Evolutionary conservation across 345 rosid species (phyloP).

Genomic region (Raphanus sativus): DNA sequence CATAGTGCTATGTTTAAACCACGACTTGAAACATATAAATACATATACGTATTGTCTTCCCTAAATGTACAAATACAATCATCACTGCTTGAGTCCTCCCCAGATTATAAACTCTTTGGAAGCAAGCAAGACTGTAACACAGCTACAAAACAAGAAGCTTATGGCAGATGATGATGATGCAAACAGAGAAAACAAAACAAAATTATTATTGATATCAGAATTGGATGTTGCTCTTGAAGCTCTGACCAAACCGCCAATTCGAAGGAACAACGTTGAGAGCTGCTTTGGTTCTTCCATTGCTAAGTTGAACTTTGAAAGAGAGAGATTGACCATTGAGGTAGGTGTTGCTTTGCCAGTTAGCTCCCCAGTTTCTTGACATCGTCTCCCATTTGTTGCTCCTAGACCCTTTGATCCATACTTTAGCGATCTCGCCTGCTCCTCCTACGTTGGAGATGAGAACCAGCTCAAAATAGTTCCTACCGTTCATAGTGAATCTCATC

Average conservation of each 20-base stretch:
- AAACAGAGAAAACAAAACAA: not conserved
- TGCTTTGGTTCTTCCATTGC: conserved; percentile 46
- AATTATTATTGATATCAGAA: conserved; percentile 35
- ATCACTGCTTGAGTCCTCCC: conserved; percentile 26
- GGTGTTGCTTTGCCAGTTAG: conserved; percentile 60
- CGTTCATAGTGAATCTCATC: conserved; percentile 68
- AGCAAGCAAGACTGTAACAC: not conserved
- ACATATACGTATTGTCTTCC: not conserved
- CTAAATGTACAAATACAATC: conserved; percentile 33
- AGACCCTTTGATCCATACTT: conserved; percentile 66
- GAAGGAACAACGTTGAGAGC: conserved; percentile 58
- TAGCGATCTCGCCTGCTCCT: conserved; percentile 60
- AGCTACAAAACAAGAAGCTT: not conserved
- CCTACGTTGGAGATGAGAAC: conserved; percentile 72
- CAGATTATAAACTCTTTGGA: conserved; percentile 32
- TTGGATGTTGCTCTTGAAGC: conserved; percentile 63
- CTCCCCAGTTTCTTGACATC: conserved; percentile 83
- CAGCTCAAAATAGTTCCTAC: conserved; percentile 64
- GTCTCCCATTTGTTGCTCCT: conserved; percentile 51
- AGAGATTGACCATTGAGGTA: conserved; percentile 67
- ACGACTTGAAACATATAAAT: not conserved
- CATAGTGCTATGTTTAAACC: no score
- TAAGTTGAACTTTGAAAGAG: conserved; percentile 58
- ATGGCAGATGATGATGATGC: conserved; percentile 20
- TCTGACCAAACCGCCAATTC: conserved; percentile 69